Conservation (phyloP, 768 basidiomycete species). For the Tricholoma sp. region DNA sequence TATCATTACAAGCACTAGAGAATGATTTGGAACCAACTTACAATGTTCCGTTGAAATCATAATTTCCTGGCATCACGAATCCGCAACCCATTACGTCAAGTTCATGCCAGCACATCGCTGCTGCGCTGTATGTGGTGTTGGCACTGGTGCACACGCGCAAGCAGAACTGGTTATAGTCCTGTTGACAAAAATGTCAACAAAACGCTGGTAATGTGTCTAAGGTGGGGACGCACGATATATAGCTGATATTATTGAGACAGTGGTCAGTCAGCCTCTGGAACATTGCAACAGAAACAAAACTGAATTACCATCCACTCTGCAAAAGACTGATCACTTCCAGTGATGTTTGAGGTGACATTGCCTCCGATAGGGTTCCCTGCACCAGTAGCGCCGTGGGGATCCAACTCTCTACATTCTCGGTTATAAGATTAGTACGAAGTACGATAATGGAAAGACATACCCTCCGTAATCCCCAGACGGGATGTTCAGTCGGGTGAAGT, state of each 20-base stretch:
- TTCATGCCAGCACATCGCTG: constrained; percentile 41
- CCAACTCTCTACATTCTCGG: constrained; percentile 30
- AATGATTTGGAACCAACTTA: constrained; percentile 14
- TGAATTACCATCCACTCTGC: constrained; percentile 39
- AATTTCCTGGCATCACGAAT: constrained; percentile 44
- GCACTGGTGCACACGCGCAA: constrained; percentile 38
- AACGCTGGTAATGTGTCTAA: not conserved
- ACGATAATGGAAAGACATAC: constrained; percentile 11
- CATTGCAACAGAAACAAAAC: not conserved
- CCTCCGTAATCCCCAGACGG: constrained; percentile 36
- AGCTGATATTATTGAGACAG: constrained; percentile 14
- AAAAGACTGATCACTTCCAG: constrained; percentile 31
- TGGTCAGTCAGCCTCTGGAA: not conserved
- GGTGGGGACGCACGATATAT: constrained; percentile 23
- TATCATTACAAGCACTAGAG: not conserved
- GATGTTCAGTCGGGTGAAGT: constrained; percentile 38
- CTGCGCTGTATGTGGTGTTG: constrained; percentile 38
- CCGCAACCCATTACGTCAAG: constrained; percentile 41
- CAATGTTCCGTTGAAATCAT: constrained; percentile 38
- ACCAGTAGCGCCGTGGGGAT: constrained; percentile 38
- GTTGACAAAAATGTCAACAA: not conserved
- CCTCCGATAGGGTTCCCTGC: constrained; percentile 40
- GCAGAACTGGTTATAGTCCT: constrained; percentile 36
- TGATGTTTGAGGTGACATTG: constrained; percentile 39
- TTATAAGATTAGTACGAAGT: not conserved